phyloP scores from a whole-genome alignment of 2,329 filamentous ascomycete species.

The Bipolaris oryzae region DNA sequence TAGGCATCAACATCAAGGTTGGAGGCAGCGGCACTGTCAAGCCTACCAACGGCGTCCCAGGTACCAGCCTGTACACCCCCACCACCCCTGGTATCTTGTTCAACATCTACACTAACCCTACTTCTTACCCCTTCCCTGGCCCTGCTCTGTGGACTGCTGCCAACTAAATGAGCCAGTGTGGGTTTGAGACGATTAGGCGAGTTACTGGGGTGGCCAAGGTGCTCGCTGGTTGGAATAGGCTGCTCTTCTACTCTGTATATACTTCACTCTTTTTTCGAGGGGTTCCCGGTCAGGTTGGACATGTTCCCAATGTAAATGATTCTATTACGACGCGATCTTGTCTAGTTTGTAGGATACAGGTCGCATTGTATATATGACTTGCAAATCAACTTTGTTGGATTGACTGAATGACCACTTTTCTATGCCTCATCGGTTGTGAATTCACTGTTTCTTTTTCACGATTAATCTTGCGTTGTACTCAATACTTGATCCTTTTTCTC shows the following conservation, averaged over 20 bases:
- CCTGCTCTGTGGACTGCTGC: constrained; percentile 44
- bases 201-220: not conserved
- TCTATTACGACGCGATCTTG: too few species aligned
- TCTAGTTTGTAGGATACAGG: too few species aligned
- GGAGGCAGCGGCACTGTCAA: constrained; percentile 52
- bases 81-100: constrained; percentile 53
- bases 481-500: too few species aligned
- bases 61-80: constrained; percentile 51
- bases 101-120: constrained; percentile 45
- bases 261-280: not conserved
- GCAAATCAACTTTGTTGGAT: too few species aligned
- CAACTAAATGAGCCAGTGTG: constrained; percentile 24
- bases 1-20: constrained; percentile 47
- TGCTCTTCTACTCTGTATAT: not conserved
- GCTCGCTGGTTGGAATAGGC: not conserved
- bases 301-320: too few species aligned
- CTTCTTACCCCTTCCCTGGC: constrained; percentile 46
- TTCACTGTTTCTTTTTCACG: too few species aligned
- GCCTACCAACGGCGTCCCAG: constrained; percentile 46
- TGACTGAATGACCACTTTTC: too few species aligned
- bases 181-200: not conserved
- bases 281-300: not conserved
- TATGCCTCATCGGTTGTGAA: too few species aligned
- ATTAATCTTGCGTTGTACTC: too few species aligned
- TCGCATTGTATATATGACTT: too few species aligned